Evolutionary conservation across 108 stramenopile species (phyloP).

Genomic region (Pseudonitzschia delicatissima): DNA sequence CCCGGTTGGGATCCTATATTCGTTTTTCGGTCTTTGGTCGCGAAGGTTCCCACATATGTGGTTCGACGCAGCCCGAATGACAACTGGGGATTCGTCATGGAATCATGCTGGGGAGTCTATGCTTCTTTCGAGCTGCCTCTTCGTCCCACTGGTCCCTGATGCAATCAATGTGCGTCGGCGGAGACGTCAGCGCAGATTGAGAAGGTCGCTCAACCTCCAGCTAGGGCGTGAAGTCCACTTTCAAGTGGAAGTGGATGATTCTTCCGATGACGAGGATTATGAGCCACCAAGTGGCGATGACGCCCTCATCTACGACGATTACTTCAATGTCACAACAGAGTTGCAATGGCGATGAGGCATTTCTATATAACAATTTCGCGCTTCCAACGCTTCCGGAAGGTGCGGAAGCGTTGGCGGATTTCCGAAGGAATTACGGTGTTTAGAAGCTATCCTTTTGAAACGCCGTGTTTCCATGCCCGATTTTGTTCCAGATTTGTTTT

Average conservation of each 20-base stretch:
- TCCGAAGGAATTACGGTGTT: constrained; percentile 28
- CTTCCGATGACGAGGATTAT: constrained; percentile 23
- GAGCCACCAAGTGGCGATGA: neutral
- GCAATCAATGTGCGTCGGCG: neutral
- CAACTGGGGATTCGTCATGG: constrained; percentile 84
- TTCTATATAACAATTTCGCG: constrained; percentile 75
- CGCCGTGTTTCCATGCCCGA: too few relatives aligned
- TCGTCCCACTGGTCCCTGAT: neutral
- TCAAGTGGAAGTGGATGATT: constrained; percentile 34
- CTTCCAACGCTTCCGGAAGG: constrained; percentile 64
- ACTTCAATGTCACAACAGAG: constrained; percentile 52
- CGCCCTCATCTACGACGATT: constrained; percentile 44
- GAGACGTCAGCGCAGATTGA: constrained; percentile 26
- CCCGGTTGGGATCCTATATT: constrained; percentile 66
- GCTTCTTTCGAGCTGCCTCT: constrained; percentile 55
- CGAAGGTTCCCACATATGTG: constrained; percentile 78
- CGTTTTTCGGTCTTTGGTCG: constrained; percentile 69
- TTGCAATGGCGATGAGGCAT: constrained; percentile 79
- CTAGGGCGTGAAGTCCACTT: constrained; percentile 28
- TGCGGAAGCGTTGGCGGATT: constrained; percentile 39
- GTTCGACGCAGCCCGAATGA: constrained; percentile 61
- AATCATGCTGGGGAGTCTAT: constrained; percentile 77
- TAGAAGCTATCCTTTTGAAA: neutral
- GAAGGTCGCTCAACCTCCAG: constrained; percentile 45
- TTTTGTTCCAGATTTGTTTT: too few relatives aligned